phyloP scores from a whole-genome alignment of 1,284 basidiomycete species.

The Puccinia novopanici region DNA sequence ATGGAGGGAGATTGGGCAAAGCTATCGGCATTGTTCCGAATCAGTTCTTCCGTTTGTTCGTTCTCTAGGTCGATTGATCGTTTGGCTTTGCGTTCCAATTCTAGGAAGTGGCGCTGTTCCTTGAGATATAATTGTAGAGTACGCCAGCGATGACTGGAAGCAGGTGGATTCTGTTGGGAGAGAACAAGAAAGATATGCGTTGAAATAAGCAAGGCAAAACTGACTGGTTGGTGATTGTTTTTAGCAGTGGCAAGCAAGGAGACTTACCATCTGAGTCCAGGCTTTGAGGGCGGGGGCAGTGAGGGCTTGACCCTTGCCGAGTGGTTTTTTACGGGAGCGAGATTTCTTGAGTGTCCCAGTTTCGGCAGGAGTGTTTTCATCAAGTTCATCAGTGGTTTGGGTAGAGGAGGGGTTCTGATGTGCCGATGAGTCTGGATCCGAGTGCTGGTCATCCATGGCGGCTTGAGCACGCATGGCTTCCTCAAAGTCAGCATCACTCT shows the following conservation, averaged over 20 bases:
- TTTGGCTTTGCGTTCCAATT: conserved; percentile 59
- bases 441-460: conserved; percentile 51
- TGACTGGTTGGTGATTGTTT: neutral
- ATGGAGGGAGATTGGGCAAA: conserved; percentile 63
- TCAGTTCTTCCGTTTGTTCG: conserved; percentile 53
- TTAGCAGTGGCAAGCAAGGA: neutral
- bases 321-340: conserved; percentile 67
- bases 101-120: conserved; percentile 62
- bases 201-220: too few relatives aligned
- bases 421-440: conserved; percentile 15
- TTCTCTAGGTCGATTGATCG: conserved; percentile 48
- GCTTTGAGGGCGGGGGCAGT: conserved; percentile 68
- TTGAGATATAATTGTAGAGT: conserved; percentile 63
- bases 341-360: conserved; percentile 61
- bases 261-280: conserved; percentile 78
- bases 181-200: too few relatives aligned
- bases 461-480: conserved; percentile 75
- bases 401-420: neutral
- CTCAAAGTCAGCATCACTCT: conserved; percentile 78
- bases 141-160: conserved; percentile 63
- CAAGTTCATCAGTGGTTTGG: conserved; percentile 51
- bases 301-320: conserved; percentile 59
- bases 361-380: conserved; percentile 21
- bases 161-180: conserved; percentile 61
- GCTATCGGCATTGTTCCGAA: conserved; percentile 51